Conservation (phyloP, 2,329 filamentous ascomycete genomes). For the Aspergillus phoenicis region DNA sequence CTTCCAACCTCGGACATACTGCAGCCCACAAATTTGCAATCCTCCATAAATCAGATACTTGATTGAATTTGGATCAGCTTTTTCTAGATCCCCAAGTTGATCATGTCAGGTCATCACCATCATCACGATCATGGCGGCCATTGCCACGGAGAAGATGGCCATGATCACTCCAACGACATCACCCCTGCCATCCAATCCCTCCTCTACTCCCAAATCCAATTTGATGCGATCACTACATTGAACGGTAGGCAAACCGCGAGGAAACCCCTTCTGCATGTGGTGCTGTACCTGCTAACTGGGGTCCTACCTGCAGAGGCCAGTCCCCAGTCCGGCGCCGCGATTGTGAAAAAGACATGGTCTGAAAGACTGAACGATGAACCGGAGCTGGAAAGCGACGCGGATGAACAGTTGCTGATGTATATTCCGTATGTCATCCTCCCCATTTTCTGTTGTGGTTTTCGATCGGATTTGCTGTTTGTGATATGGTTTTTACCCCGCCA, state of each 20-base stretch:
- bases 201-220: constrained; percentile 89
- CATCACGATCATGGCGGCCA: constrained; percentile 47
- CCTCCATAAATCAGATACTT: not conserved
- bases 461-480: not conserved
- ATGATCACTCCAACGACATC: constrained; percentile 91
- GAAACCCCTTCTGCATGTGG: not conserved
- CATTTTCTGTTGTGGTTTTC: not conserved
- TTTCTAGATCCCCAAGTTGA: not conserved
- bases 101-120: constrained; percentile 42
- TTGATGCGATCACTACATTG: constrained; percentile 78
- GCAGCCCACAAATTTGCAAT: not conserved
- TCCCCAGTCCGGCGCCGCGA: constrained; percentile 67
- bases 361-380: constrained; percentile 72
- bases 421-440: constrained; percentile 68
- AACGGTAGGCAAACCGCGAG: constrained; percentile 58
- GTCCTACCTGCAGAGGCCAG: constrained; percentile 52
- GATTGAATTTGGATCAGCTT: not conserved
- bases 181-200: constrained; percentile 88
- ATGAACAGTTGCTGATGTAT: constrained; percentile 91
- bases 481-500: constrained; percentile 24
- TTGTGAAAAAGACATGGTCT: constrained; percentile 89
- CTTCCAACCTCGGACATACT: not conserved
- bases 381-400: constrained; percentile 80
- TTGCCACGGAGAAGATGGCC: constrained; percentile 58
- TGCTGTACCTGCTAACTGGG: not conserved